Base-by-base conservation (phyloP, 768 basidiomycete species). In the Tulasnella sp. region DNA sequence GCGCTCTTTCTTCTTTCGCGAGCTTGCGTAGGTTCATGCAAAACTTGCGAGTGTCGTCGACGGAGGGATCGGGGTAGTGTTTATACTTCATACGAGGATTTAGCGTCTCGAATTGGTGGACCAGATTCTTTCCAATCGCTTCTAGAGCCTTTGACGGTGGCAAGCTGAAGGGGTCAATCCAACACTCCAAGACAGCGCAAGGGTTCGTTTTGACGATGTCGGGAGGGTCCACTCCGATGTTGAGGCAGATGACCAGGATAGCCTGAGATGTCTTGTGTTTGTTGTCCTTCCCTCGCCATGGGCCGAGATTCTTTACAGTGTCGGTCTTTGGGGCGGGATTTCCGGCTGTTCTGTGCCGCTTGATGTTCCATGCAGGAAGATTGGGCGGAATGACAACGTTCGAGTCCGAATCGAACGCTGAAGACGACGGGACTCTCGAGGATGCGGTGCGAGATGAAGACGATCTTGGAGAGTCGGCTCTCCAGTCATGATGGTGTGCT, bases 121-220 rank as follows among this genome's bases (percentile, higher is more conserved):
- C 90, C 3, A 98, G 83, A 80, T 98, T 97, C 34, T 89, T 87
- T 5, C 94, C 94, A 76, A 97, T 96, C 42, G 92, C 90, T 78
- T 96, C 93, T 22, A 97, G 86, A 44, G 97, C 97, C 79, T 97
- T 98, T 71, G 90, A 87, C 0, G 93, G 90, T 9, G 94, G 92
- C 84, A 97, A 86, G 19, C 90, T 91, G 75, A 90, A 91, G 4
- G 96, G 96, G 81, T 98, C 95, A 39, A 98, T 90, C 97, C 97
- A 99, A 75, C 94, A 95, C 80, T 98, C 96, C 64, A 97, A 83
- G 52, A 90, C 89, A 0, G 97, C 95, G 76, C 95, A 98, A 0
- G 97, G 97, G 75, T 91, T 90, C 6, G 96, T 98, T 83, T 98
- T 99, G 81, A 98, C 90, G 68, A 98, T 84, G 77, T 99, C 97